Base-by-base conservation (phyloP, 352 stramenopile genomes). In the Pythium monospermum region DNA sequence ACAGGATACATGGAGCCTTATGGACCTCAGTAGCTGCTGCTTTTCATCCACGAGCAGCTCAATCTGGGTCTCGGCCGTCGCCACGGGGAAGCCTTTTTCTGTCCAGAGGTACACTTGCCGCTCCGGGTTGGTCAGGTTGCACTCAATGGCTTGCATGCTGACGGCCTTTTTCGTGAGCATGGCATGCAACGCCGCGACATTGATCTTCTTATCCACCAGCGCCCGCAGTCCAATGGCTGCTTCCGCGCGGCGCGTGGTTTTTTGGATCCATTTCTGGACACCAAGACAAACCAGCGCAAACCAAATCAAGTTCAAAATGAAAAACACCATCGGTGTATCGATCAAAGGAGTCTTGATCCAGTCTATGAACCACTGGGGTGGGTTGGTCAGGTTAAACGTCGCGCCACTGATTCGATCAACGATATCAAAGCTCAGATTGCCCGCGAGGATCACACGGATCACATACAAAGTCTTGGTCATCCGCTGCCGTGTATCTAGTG, bases 341-440 rank as follows among this genome's bases (percentile, higher is more conserved):
- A 93, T 49, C 19, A 87, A 30, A 0, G 72, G 73, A 10, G 71
- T 31, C 1, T 87, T 56, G 22, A 91, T 32, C 6, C 31, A 59
- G 23, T 54, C 56, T 1, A 66, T 57, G 1, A 81, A 68, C 89
- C 86, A 97, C 4, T 54, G 49, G 4, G 89, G 71, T 49, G 97
- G 77, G 27, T 95, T n/a, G n/a, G n/a, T 72, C 22, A 97, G 80
- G 51, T 95, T 87, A 88, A 94, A 99, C 8, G 75, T 74, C 40
- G 86, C 78, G 28, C 93, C 95, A 1, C 90, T 97, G 33, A 99
- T 65, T 23, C 95, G 83, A 65, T 99, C 95, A 28, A 99, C 77
- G 23, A 98, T 72, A 48, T 97, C 90, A 64, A 98, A 99, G 6
- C 94, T 66, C 43, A 99, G 87, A 18, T 96, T 70, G 4, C 90